A percentile compares a stretch with the other conserved stretches of the same genome.
phyloP scores from a whole-genome alignment of 805 yeast genomes.

The Starmerella cellae region DNA sequence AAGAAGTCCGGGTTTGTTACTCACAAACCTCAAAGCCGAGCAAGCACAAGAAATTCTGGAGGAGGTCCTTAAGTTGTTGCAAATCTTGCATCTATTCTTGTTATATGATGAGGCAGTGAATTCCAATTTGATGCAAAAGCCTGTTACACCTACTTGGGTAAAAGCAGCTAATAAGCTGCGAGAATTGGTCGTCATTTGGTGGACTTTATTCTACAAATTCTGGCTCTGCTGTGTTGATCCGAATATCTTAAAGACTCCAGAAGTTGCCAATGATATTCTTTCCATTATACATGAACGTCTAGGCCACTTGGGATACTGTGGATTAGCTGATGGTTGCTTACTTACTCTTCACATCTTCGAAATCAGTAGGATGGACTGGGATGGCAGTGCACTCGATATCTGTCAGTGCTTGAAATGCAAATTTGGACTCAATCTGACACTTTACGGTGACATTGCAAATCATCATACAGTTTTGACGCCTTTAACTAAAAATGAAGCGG shows the following conservation, averaged over 20 bases:
- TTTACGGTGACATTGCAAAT: slow-evolving; percentile 45
- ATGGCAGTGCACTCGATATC: slow-evolving; percentile 49
- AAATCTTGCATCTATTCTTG: slow-evolving; percentile 27
- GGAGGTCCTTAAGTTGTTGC: slow-evolving; percentile 22
- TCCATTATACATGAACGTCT: slow-evolving; percentile 57
- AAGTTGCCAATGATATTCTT: slow-evolving; percentile 35
- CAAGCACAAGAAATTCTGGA: slow-evolving; percentile 11
- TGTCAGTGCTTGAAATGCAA: slow-evolving; percentile 69
- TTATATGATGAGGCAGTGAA: slow-evolving; percentile 28
- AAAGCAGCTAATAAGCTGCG: slow-evolving; percentile 22
- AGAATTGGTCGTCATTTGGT: slow-evolving; percentile 25
- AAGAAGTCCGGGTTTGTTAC: slow-evolving; percentile 15
- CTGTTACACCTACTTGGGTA: slow-evolving; percentile 26
- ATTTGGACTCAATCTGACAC: slow-evolving; percentile 49
- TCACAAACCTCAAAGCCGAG: slow-evolving; percentile 3
- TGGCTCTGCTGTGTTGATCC: slow-evolving; percentile 24
- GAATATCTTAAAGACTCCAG: slow-evolving; percentile 7
- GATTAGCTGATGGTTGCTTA: slow-evolving; percentile 46
- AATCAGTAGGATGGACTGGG: slow-evolving; percentile 33
- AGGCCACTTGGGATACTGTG: slow-evolving; percentile 60
- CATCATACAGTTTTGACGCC: slow-evolving; percentile 40
- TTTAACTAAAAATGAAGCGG: slow-evolving; percentile 34
- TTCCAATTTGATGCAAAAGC: slow-evolving; percentile 23
- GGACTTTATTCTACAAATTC: slow-evolving; percentile 32
- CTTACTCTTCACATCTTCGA: slow-evolving; percentile 46